Base-by-base conservation (phyloP, 1,284 basidiomycete species). In the Austroboletus novae-zelandiae region DNA sequence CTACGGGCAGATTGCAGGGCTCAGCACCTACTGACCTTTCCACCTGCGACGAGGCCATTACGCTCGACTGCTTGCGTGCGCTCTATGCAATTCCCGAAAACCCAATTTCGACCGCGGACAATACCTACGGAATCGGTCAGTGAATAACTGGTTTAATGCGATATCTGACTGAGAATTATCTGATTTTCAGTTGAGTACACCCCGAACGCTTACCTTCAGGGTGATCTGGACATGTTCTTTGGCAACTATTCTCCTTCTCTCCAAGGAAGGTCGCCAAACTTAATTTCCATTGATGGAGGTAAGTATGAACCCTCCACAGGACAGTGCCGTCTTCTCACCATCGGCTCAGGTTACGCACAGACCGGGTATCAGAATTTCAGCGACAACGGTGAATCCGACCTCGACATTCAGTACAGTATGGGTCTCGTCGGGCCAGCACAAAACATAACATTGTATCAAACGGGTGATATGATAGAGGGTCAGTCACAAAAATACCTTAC, bases 331-430 rank as follows among this genome's bases (percentile, higher is more conserved):
- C 11, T 10, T 20, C 48, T 59, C 47, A 44, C 48, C 30, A 9
- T 53, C 60, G 11, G 32, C 58, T 15, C 57, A 74, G 67, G 62
- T 4, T 66, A 59, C 23, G 64, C 60, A 32, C 73, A 77, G 54
- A 71, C 71, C 1, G 40, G 50, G n/a, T 50, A 68, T 13, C 60
- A 68, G 44, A 60, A 65, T 10, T 75, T 76, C 54, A 49, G 58
- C 5, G 65, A 67, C 53, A 79, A 77, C 44, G 76, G 71, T 18
- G 79, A 80, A 63, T 73, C 74, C 9, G 66, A 79, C 53, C 69
- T 81, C n/a, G 78, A 81, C 54, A 56, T 80, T 20, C 66, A 80
- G 54, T 81, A 79, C 50, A 69, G 64, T 5, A 77, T 80, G 67
- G 60, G 64, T 15, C 65, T 80, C 20, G 70, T 73, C 2, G 67